Evolutionary conservation across 1,139 yeast species (phyloP), one percentile per base, ranked within the genome.

Genomic region (Geotrichum histeridarum): DNA sequence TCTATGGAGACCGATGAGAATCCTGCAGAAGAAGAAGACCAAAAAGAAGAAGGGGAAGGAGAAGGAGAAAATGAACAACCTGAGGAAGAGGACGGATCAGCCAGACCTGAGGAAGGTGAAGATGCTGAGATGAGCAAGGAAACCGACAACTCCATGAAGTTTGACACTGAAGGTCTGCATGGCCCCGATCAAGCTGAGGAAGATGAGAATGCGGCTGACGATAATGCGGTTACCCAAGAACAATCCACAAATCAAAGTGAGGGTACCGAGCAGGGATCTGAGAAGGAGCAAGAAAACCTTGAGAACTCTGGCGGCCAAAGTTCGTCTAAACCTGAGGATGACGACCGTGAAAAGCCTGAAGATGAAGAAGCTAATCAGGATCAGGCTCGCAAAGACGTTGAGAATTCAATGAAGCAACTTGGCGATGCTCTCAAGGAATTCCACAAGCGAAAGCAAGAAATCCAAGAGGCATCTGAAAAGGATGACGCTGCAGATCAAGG

Each of bases 381-480:
- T 59, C 74, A 78, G 22, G 83, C 88, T 9, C 76, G 87, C 56
- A 84, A 86, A 54, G 80, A 80, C 62, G 93, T 90, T n/a, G 78
- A 79, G 55, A 94, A 90, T 63, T 82, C 94, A 0, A 75, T 91
- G 70, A 86, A 86, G 67, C 90, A 90, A 66, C 76, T 93, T 27
- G 98, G 98, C 53, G 97, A 91, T 67, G 82, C 95, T 0, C 70
- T 90, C 69, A 87, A 90, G 66, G 96, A 91, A 67, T 93, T 86
- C 73, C 95, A 91, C 67, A 86, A 90, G 67, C 85, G 96, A 65
- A 83, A 87, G 61, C 90, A 87, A 68, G 97, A 90, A 64, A 91
- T 91, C 59, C 76, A 75, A 61, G 74, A 77, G 49, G 75, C 75
- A 32, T 69, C 72, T 31, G 65, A 63, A 18, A 77, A 76, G 41